A percentile compares a stretch with the other conserved stretches of the same genome.
Evolutionary conservation across 768 basidiomycete genomes (phyloP).

Genomic region (Pleurotus tuber-regium): DNA sequence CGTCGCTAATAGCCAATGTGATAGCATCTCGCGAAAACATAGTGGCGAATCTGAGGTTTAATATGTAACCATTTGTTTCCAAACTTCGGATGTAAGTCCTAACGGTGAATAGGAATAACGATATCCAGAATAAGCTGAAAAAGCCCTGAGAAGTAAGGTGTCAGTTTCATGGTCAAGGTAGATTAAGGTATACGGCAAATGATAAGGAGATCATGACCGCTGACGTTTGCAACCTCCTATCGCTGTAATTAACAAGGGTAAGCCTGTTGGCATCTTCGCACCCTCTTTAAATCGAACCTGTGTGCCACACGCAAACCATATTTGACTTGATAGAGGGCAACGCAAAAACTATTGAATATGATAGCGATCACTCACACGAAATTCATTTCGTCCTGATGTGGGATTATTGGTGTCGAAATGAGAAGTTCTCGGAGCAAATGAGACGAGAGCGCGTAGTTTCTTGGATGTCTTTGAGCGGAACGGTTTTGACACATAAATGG

Average conservation of each 20-base stretch:
- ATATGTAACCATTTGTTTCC: slow-evolving; percentile 73
- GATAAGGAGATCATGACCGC: too few relatives aligned
- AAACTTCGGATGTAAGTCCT: slow-evolving; percentile 76
- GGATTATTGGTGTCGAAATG: slow-evolving; percentile 83
- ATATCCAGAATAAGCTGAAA: slow-evolving; percentile 93
- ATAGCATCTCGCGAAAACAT: slow-evolving; percentile 87
- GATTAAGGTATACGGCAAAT: background rate
- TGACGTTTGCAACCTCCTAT: slow-evolving; percentile 11
- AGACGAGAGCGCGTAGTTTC: slow-evolving; percentile 78
- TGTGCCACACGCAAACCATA: too few relatives aligned
- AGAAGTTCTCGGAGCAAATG: slow-evolving; percentile 85
- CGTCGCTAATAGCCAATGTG: slow-evolving; percentile 82
- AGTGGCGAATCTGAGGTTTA: slow-evolving; percentile 77
- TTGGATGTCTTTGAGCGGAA: slow-evolving; percentile 72
- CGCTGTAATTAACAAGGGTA: background rate
- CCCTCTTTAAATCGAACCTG: too few relatives aligned
- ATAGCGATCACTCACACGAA: slow-evolving; percentile 57
- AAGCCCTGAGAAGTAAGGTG: too few relatives aligned
- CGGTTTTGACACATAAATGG: slow-evolving; percentile 72
- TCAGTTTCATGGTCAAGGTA: too few relatives aligned
- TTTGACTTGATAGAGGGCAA: too few relatives aligned
- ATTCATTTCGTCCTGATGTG: slow-evolving; percentile 74
- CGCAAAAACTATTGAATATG: too few relatives aligned
- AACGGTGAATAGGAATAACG: slow-evolving; percentile 78
- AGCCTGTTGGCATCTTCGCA: background rate